Base-by-base conservation (phyloP, 345 rosid species). In the Diplotaxis tenuifolia region DNA sequence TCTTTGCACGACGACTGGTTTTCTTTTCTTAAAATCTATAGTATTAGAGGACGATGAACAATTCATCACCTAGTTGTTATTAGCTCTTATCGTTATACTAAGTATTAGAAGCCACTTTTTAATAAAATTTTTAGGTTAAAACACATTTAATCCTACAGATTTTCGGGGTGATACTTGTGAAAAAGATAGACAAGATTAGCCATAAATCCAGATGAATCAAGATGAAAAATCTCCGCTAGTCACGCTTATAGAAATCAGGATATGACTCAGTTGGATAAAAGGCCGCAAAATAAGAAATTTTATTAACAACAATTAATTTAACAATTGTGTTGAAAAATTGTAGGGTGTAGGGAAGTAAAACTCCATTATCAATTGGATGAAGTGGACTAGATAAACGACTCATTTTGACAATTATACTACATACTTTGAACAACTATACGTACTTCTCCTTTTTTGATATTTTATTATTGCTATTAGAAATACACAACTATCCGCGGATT, bases 351-450 rank as follows among this genome's bases (percentile, higher is more conserved):
- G 75, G 27, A 81, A 78, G 82, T 81, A 78, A 79, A 65, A 58
- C 75, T 74, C 82, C 83, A 80, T 75, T 76, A 75, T 72, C 27
- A 58, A 65, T 49, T 65, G 67, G 71, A 32, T 76, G 34, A 58
- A 76, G 67, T 64, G 47, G 67, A 76, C 80, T 76, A 64, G 47
- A 23, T 63, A 57, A 57, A 71, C 62, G 62, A 76, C 75, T 20
- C 67, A 12, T 71, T 45, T 76, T 76, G 80, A 76, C 71, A 71
- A 71, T 70, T 45, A 47, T 32, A 54, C 56, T 62, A 75, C 70
- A 62, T 60, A 9, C 65, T 29, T 62, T 69, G 75, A 68, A 75
- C 50, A 45, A 45, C 20, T 15, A 40, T 40, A 45, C 50, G 50
- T 42, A 42, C 25, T 11, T 50, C 18, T 4, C 9, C 27, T 38